Base-by-base conservation (phyloP, 2,329 filamentous ascomycete species). In the Fusarium dimerum region DNA sequence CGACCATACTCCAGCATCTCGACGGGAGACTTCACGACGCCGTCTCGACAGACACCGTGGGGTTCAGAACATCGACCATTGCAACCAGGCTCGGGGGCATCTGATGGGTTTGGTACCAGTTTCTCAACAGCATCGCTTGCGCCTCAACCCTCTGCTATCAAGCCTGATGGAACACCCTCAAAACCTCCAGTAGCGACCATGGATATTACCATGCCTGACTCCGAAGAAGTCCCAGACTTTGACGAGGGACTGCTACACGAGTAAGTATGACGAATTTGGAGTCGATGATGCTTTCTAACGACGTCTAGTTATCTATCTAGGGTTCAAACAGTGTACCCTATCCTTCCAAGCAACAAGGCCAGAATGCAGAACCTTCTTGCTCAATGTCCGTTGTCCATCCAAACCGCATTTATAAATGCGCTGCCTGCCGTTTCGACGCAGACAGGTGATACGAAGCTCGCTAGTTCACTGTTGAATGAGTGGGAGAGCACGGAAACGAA, bases 271-370 rank as follows among this genome's bases (percentile, higher is more conserved):
- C 9, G n/a, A 40, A n/a, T 10, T 26, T 18, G 8, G 16, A 41
- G n/a, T 9, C 29, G 36, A 16, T 3, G 36, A 30, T 16, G 18
- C 15, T 6, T 38, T 42, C 60, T 65, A 50, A 65, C 32, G 41
- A 12, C 10, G 38, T 16, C 7, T 41, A 86, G 82, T 57, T 90
- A 90, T 60, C 79, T 88, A 48, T 76, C 76, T 5, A 73, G 81
- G 13, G 81, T 90, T 17, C 87, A 90, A 60, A 83, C 84, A 13
- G 81, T 82, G 4, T 85, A 89, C 51, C 87, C 87, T 0, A 75
- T 91, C 42, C 74, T 91, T 12, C 80, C 86, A 2, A 76, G 76
- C 47, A 82, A 73, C 48, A 85, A 81, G 61, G 69, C 72, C 13
- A 76, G 77, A n/a, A 68, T 88, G 10, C 79, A 82, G 51, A 75